Conservation (phyloP, 441 rosid genomes). For the Pelargonium myrrhifolium region DNA sequence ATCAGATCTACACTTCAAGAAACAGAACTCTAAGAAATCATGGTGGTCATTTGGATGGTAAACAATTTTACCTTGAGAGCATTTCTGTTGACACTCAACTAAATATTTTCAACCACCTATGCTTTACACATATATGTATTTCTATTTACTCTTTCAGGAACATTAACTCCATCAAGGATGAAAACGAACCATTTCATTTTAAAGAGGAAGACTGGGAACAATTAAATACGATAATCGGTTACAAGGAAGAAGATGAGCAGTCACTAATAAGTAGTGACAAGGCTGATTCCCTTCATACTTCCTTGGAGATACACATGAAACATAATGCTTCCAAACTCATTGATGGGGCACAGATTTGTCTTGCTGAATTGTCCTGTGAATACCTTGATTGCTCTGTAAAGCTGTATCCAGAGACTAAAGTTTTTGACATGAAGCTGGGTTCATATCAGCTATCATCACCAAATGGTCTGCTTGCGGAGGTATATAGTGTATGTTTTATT, state of each 20-base stretch:
- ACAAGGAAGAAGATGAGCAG: constrained; percentile 66
- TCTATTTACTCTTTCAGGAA: constrained; percentile 47
- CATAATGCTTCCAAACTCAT: constrained; percentile 94
- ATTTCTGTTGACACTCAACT: constrained; percentile 11
- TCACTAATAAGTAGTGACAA: constrained; percentile 41
- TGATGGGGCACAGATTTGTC: constrained; percentile 52
- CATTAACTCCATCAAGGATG: constrained; percentile 53
- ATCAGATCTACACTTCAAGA: constrained; percentile 45
- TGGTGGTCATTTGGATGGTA: constrained; percentile 99
- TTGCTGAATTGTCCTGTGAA: constrained; percentile 92
- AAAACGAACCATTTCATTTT: constrained; percentile 63
- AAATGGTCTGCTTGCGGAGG: constrained; percentile 91
- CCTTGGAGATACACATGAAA: constrained; percentile 81
- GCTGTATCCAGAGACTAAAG: constrained; percentile 91
- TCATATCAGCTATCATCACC: constrained; percentile 93
- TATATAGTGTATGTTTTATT: constrained; percentile 20
- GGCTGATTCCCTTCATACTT: constrained; percentile 65
- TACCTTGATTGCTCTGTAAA: constrained; percentile 69
- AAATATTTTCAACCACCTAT: not conserved
- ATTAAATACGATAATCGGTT: constrained; percentile 80
- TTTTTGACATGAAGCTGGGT: constrained; percentile 76
- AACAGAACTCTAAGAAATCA: constrained; percentile 64
- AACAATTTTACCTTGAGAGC: constrained; percentile 19
- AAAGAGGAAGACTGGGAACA: constrained; percentile 94
- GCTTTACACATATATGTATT: constrained; percentile 6